Evolutionary conservation across 2,329 filamentous ascomycete species (phyloP).

Genomic region (Aspergillus candidus): DNA sequence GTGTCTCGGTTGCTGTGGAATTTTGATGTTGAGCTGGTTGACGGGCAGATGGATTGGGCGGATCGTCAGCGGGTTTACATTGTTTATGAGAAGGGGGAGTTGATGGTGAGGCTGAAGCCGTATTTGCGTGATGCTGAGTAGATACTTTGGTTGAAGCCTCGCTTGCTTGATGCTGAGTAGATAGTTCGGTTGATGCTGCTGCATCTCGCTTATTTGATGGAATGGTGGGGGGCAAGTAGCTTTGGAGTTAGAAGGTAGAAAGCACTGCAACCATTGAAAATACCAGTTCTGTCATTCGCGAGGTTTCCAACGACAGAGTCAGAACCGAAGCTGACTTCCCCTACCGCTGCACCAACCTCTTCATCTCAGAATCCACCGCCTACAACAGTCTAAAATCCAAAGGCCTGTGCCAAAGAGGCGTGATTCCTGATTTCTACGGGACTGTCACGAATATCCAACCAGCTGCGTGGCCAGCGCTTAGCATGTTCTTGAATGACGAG

Average conservation of each 20-base stretch:
- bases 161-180: no score
- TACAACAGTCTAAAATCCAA: conserved; percentile 14
- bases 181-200: no score
- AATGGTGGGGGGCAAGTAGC: no score
- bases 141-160: background rate
- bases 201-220: no score
- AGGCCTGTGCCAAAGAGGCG: conserved; percentile 11
- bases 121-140: no score
- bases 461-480: conserved; percentile 3
- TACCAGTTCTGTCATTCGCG: no score
- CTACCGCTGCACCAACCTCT: conserved; percentile 11
- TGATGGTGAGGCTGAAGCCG: background rate
- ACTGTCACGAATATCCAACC: conserved; percentile 10
- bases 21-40: conserved; percentile 1
- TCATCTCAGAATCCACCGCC: conserved; percentile 12
- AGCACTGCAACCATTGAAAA: no score
- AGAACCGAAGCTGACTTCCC: conserved; percentile 6
- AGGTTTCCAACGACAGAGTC: no score
- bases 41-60: background rate
- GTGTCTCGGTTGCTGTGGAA: conserved; percentile 2
- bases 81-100: background rate
- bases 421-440: conserved; percentile 15
- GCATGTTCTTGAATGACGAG: conserved; percentile 13
- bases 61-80: background rate
- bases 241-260: no score